Base-by-base conservation (phyloP, 2,329 filamentous ascomycete genomes). In the Alternaria sp. region DNA sequence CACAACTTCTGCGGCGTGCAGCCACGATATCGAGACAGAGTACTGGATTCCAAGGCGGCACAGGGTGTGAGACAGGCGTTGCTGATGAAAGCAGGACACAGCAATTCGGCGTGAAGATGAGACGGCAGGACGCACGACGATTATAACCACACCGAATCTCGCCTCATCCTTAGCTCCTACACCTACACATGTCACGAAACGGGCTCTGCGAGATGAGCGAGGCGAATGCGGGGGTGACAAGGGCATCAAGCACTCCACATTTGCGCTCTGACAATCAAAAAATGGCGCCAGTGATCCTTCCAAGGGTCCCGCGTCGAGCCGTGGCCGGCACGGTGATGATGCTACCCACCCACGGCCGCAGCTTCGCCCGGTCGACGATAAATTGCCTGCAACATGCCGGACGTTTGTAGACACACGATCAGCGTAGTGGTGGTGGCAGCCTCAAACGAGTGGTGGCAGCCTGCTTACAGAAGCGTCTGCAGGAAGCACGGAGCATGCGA, bases 191-290 rank as follows among this genome's bases (percentile, higher is more conserved):
- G 57, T 65, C 36, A 51, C 63, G 64, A 69, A 73, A 65, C 68
- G 57, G 32, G 60, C 66, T 69, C 65, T 64, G 67, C 70, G 70
- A 76, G 68, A 76, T 73, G 76, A 74, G 62, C 64, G 71, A 61
- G 69, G 74, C 67, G 64, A 71, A 70, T 77, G 76, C 76, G 75
- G 76, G 75, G 77, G 70, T 69, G 72, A 68, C 64, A 71, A 71
- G 74, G 69, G 70, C 67, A 58, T 58, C 61, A 59, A 58, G 68
- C 62, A 72, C 75, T 76, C 75, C 75, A 77, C 74, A 76, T 65
- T 40, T 64, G 62, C 69, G 66, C 68, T 66, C 71, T 69, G 68
- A 72, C 69, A 70, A 72, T 72, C 54, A 52, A 51, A 64, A 72
- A 71, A 65, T 61, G 67, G 66, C 58, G 72, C 71, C 68, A 69